Conservation (phyloP, 176 grass and related monocot genomes). For the Coix lacrymajobi region DNA sequence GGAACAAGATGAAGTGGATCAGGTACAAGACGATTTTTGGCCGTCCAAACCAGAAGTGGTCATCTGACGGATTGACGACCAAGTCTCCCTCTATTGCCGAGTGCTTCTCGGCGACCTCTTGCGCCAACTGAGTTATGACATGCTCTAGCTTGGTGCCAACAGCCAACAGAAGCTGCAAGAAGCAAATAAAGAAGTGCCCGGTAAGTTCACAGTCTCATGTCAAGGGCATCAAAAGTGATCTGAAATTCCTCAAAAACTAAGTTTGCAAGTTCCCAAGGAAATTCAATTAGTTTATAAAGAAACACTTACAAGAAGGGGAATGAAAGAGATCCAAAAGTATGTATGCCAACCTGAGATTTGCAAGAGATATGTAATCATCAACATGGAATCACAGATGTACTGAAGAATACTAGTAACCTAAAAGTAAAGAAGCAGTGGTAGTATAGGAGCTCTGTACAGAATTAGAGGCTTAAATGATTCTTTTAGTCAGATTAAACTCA, state of each 20-base stretch:
- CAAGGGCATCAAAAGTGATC: background rate
- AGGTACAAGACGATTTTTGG: constrained; percentile 64
- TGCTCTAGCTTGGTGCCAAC: constrained; percentile 92
- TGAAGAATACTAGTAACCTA: background rate
- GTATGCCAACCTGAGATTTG: constrained; percentile 81
- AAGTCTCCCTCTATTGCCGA: constrained; percentile 69
- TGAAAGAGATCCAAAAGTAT: constrained; percentile 93
- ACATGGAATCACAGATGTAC: background rate
- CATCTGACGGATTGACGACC: constrained; percentile 76
- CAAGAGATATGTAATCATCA: constrained; percentile 5
- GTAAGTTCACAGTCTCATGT: background rate
- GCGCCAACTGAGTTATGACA: constrained; percentile 69
- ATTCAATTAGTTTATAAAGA: background rate
- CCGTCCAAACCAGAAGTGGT: constrained; percentile 76
- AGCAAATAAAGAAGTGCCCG: background rate
- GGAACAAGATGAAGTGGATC: constrained; percentile 94
- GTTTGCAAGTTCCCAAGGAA: background rate
- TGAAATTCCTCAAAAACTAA: background rate
- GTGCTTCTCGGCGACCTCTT: constrained; percentile 87
- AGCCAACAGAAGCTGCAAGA: constrained; percentile 64
- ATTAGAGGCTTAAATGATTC: background rate
- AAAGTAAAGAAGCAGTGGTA: background rate
- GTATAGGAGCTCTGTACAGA: background rate
- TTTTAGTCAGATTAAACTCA: constrained; percentile 21
- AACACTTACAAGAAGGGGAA: constrained; percentile 76